Base-by-base conservation (phyloP, 129 eudicot species). In the Centella asiatica region DNA sequence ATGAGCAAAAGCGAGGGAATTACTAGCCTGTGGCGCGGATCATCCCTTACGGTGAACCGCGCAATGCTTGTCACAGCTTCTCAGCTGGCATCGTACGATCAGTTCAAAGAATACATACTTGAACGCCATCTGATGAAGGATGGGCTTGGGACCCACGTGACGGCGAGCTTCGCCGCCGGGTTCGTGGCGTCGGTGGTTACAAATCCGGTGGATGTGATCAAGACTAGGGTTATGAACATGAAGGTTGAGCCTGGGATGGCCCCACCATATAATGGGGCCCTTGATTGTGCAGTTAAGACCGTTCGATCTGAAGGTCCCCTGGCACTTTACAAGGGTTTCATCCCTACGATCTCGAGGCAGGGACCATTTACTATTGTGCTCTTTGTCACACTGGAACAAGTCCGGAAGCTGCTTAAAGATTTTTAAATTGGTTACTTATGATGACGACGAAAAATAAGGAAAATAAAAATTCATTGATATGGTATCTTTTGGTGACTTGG, bases 11-110 rank as follows among this genome's bases (percentile, higher is more conserved):
- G 23, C 45, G 97, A 89, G 44, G 97, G 97, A 24, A 62, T 89
- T 2, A 69, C 80, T 39, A 74, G 81, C 67, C 79, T 89, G 49
- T 89, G 95, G 95, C 95, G 97, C 62, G 97, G 97, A 23, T 85
- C 97, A 27, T 75, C 90, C 1, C 95, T 89, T 32, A 89, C 97
- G 7, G 97, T 89, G 90, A 85, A 89, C 85, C 95, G 97, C 18
- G 97, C 97, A 2, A 89, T 89, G 97, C 69, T 89, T 0, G 97
- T 89, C 29, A 89, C 97, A 0, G 95, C 97, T 3, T 85, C 95
- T 0, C 97, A 89, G 54, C 44, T 89, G 15, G 97, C 97, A 1
- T 82, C 97, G 18, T 89, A 89, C 27, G 97, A 89, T 64, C 85
- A 89, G 68, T 60, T 89, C 69, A 89, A 89, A 71, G 97, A 89